Evolutionary conservation across 176 grass and related monocot species (phyloP), one percentile per base, ranked within the genome.

Genomic region (Areca catechu): DNA sequence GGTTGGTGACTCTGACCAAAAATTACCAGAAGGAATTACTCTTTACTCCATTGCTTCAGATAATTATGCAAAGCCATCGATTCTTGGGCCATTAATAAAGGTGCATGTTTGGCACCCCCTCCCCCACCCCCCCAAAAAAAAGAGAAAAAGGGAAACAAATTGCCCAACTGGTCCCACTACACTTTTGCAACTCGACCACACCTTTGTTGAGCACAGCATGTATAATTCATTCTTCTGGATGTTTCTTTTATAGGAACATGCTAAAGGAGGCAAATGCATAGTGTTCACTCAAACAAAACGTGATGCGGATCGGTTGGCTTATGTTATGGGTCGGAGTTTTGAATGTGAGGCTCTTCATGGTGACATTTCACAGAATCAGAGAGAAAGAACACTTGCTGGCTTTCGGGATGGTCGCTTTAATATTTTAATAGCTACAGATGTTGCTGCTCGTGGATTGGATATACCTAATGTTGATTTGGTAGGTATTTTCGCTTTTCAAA

Each of bases 391-490:
- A 58, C 83, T 90, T 20, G 76, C 80, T 19, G 86, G 76, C 52
- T 96, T 96, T 76, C 83, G 86, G 57, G 92, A 96, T 72, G 86
- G 83, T 7, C 86, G 69, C 29, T 90, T 90, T 78, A 85, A 82
- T 60, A 85, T 91, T 49, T 75, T 97, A 30, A 80, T 97, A 48
- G 86, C 92, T 67, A 97, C 92, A 51, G 83, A 97, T 67, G 86
- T 97, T 15, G 86, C 86, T 59, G 86, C 92, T 66, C 92, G 86
- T 63, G 92, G 92, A 57, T 75, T 97, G 49, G 92, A 91, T 78
- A 97, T 97, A 76, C 92, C 86, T 29, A 97, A 97, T 79, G 92
- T 97, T 67, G 86, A 97, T 87, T 53, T 97, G 54, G 92, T 91
- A 64, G 79, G 80, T 76, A 50, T 18, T 28, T 65, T 72, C 16